Conservation (phyloP, 306 rosid species). For the Morella rubra region DNA sequence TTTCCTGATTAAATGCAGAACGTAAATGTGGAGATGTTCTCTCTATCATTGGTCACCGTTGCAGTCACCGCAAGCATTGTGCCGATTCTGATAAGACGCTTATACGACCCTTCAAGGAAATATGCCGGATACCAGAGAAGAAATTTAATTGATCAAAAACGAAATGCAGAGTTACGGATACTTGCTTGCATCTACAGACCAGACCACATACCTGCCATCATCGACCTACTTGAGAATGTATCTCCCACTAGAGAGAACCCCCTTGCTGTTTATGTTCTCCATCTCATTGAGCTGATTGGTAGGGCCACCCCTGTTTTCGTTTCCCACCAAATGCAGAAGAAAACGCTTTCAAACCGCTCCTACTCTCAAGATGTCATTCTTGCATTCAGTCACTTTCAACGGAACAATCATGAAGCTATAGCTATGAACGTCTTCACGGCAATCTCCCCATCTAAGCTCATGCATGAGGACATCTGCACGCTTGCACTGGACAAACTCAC, state of each 20-base stretch:
- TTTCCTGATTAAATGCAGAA: conserved; percentile 33
- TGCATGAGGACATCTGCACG: conserved; percentile 68
- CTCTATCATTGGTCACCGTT: conserved; percentile 28
- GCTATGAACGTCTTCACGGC: conserved; percentile 50
- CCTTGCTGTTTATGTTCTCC: conserved; percentile 41
- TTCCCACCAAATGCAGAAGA: conserved; percentile 48
- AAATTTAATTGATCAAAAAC: conserved; percentile 37
- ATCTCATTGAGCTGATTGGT: conserved; percentile 61
- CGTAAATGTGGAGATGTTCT: conserved; percentile 17
- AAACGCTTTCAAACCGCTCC: conserved; percentile 4
- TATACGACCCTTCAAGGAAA: conserved; percentile 64
- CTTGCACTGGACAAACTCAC: conserved; percentile 58
- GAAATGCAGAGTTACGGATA: conserved; percentile 45
- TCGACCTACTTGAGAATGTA: conserved; percentile 54
- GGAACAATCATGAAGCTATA: conserved; percentile 27
- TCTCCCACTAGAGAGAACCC: conserved; percentile 52
- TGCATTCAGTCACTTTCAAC: conserved; percentile 41
- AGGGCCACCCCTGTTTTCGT: conserved; percentile 62
- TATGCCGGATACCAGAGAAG: conserved; percentile 52
- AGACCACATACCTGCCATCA: conserved; percentile 39
- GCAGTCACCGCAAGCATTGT: conserved; percentile 23
- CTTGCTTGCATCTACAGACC: conserved; percentile 45
- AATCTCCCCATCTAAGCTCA: conserved; percentile 49
- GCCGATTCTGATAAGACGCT: conserved; percentile 24
- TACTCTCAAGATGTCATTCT: conserved; percentile 33